These are phyloP conservation scores for Cutaneotrichosporon daszewskae DNA, from an alignment of 1,284 basidiomycete genomes.

Conservation along the genomic window DNA sequence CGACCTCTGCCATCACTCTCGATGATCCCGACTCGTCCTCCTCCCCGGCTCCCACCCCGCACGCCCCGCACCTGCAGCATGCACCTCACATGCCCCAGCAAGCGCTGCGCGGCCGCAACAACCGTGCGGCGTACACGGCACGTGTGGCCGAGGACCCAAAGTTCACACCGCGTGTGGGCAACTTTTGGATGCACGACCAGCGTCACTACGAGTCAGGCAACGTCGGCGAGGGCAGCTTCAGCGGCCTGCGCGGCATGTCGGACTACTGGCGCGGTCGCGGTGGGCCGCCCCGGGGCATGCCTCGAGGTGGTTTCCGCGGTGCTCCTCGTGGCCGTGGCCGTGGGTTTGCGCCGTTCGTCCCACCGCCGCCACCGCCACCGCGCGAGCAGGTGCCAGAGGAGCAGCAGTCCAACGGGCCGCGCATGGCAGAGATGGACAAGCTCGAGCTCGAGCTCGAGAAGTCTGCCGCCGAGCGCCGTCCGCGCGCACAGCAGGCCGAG, in stretches of 20 bases:
- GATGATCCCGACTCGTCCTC: constrained; percentile 9
- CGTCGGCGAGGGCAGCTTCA: constrained; percentile 57
- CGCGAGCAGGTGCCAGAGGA: too few relatives aligned
- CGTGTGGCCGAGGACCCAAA: constrained; percentile 58
- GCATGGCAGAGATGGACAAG: constrained; percentile 31
- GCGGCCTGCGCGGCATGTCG: constrained; percentile 40
- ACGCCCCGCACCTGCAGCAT: too few relatives aligned
- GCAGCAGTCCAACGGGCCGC: background rate
- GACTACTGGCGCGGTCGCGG: constrained; percentile 66
- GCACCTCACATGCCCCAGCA: too few relatives aligned
- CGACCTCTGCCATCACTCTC: constrained; percentile 24
- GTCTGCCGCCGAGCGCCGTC: background rate
- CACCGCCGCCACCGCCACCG: too few relatives aligned
- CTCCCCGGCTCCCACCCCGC: background rate
- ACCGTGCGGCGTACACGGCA: constrained; percentile 28
- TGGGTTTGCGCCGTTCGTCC: constrained; percentile 1
- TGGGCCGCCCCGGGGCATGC: constrained; percentile 43
- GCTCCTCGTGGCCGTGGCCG: constrained; percentile 6
- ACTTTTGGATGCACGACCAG: constrained; percentile 88
- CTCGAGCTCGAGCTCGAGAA: constrained; percentile 20
- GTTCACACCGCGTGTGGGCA: constrained; percentile 75
- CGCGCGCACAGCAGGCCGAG: background rate
- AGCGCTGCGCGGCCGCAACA: too few relatives aligned
- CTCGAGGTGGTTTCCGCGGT: constrained; percentile 19
- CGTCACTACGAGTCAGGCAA: constrained; percentile 47